Evolutionary conservation across 2,329 filamentous ascomycete genomes (phyloP).

Genomic region (Sporothrix brasiliensis): DNA sequence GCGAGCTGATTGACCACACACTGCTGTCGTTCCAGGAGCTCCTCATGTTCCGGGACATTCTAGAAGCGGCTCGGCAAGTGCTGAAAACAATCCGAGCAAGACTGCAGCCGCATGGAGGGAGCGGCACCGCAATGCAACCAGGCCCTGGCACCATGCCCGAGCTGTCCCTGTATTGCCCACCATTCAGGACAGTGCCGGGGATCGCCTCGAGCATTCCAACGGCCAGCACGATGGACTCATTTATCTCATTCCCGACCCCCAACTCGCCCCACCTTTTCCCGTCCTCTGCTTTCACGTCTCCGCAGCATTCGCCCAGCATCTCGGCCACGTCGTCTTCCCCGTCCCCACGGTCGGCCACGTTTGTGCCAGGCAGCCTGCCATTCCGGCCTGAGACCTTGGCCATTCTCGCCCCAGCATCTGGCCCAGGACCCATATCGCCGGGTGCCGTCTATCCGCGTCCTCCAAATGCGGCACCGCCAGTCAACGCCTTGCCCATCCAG

Average conservation of each 20-base stretch:
- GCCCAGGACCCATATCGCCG: slow-evolving; percentile 1
- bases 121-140: background rate
- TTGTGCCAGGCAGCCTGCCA: slow-evolving; percentile 9
- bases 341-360: slow-evolving; percentile 30
- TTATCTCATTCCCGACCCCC: slow-evolving; percentile 30
- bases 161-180: slow-evolving; percentile 31
- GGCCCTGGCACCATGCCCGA: slow-evolving; percentile 8
- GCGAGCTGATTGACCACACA: slow-evolving; percentile 31
- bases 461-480: background rate
- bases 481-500: background rate
- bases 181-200: slow-evolving; percentile 19
- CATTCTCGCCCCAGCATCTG: slow-evolving; percentile 1
- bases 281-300: slow-evolving; percentile 25
- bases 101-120: background rate
- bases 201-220: slow-evolving; percentile 25
- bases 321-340: slow-evolving; percentile 18
- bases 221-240: slow-evolving; percentile 30
- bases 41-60: slow-evolving; percentile 25
- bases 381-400: slow-evolving; percentile 8
- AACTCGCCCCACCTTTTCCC: slow-evolving; percentile 29
- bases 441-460: background rate
- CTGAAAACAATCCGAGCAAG: slow-evolving; percentile 23
- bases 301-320: slow-evolving; percentile 26
- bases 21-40: slow-evolving; percentile 20
- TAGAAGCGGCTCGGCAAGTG: slow-evolving; percentile 32